Evolutionary conservation across 495 filamentous ascomycete species (phyloP), one percentile per base, ranked within the genome.

Genomic region (Letharia columbiana): DNA sequence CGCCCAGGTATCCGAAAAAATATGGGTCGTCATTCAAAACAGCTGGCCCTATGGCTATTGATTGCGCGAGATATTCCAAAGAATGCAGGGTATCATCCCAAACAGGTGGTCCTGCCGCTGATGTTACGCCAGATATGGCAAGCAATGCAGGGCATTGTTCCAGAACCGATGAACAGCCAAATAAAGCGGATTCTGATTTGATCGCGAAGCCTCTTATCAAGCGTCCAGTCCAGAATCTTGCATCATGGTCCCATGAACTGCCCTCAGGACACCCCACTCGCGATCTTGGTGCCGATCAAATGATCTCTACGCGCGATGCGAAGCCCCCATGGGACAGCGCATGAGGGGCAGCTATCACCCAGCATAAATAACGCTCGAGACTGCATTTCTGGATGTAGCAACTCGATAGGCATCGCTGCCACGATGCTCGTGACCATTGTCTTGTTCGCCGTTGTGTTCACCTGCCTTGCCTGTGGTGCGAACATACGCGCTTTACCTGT

Each of bases 221-320:
- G 31, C 4, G 12, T 28, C n/a, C 2, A 52, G 31, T 0, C 7
- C 13, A 56, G 11, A 9, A 23, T 3, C 20, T 49, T 23, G 18
- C 45, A 23, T 49, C 15, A 3, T 18, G 9, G 9, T 50, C 50
- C 50, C 50, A 15, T 5, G 23, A 23, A 33, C 7, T 31, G 9
- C n/a, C 47, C 23, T 17, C 28, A 15, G 1, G 28, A 31, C 33
- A 57, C 31, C 54, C 54, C 54, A 57, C 33, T 57, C 10, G 54
- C 54, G 31, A 57, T 57, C 54, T 33, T 57, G 54, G 54, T 57
- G 54, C 54, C 54, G 54, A 57, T 57, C 54, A 20, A 57, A 57
- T 57, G 33, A 37, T n/a, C 33, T 37, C 33, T 11, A 57, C 17
- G 54, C 54, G 33, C 54, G 7, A 18, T 37, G 33, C 54, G 17